Percentiles rank a stretch among this genome's conserved stretches.
Evolutionary conservation across 768 basidiomycete species (phyloP).

Genomic region (Lepiota brunneoincarnata): DNA sequence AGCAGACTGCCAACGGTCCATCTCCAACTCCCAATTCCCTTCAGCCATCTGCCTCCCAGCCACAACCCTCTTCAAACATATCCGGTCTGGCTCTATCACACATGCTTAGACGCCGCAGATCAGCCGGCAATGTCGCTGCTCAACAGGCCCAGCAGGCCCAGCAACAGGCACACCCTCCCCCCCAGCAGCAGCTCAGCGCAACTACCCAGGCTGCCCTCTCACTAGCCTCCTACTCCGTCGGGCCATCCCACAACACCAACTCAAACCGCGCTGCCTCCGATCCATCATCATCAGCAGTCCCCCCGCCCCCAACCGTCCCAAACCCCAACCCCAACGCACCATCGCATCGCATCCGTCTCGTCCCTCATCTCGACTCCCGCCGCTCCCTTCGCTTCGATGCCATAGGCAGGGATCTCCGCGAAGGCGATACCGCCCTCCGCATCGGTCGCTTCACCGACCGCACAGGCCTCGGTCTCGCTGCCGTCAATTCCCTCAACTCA

Average conservation of each 20-base stretch:
- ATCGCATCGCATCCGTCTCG: slow-evolving; percentile 81
- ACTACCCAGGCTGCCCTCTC: slow-evolving; percentile 1
- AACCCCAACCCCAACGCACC: slow-evolving; percentile 8
- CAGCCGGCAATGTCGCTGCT: slow-evolving; percentile 49
- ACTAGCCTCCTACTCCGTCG: slow-evolving; percentile 1
- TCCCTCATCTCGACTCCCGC: slow-evolving; percentile 90
- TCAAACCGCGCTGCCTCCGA: slow-evolving; percentile 7
- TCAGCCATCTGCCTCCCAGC: slow-evolving; percentile 23
- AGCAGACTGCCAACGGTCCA: slow-evolving; percentile 31
- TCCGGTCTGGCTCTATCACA: slow-evolving; percentile 47
- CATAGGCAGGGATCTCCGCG: slow-evolving; percentile 79
- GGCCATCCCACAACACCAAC: slow-evolving; percentile 7
- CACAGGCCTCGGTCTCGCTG: slow-evolving; percentile 61
- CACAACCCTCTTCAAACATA: slow-evolving; percentile 6
- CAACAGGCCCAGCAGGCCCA: slow-evolving; percentile 20
- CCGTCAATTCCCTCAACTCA: slow-evolving; percentile 65
- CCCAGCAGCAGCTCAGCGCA: slow-evolving; percentile 2
- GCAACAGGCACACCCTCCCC: slow-evolving; percentile 7
- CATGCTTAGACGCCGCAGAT: slow-evolving; percentile 68
- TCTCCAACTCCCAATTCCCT: slow-evolving; percentile 20
- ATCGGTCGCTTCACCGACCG: slow-evolving; percentile 96
- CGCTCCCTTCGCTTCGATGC: slow-evolving; percentile 91
- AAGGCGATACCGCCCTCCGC: slow-evolving; percentile 68
- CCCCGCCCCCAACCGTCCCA: slow-evolving; percentile 8
- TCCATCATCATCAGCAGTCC: neutral